These are phyloP conservation scores for Penicillium brevicompactum DNA, from an alignment of 2,329 filamentous ascomycete species.

Conservation along the genomic window DNA sequence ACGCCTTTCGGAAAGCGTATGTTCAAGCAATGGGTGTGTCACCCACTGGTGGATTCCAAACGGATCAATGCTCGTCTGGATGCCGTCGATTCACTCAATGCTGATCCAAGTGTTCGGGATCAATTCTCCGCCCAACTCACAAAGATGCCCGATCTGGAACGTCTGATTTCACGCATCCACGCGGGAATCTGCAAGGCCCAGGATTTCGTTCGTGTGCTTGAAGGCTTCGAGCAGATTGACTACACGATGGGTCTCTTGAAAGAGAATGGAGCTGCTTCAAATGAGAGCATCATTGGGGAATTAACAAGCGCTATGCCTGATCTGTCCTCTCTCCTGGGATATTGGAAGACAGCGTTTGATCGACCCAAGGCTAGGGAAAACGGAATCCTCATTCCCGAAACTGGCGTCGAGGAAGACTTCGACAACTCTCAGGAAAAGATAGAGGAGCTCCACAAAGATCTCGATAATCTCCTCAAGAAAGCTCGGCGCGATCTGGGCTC, in stretches of 20 bases:
- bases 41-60: constrained; percentile 81
- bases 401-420: constrained; percentile 88
- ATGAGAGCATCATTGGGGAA: constrained; percentile 72
- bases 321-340: constrained; percentile 70
- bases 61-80: constrained; percentile 94
- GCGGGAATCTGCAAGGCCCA: constrained; percentile 86
- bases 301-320: constrained; percentile 86
- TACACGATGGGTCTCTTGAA: constrained; percentile 83
- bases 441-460: constrained; percentile 70
- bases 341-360: constrained; percentile 93
- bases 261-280: constrained; percentile 67
- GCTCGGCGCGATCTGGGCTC: constrained; percentile 75
- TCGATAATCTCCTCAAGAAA: constrained; percentile 70
- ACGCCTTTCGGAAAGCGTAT: constrained; percentile 96
- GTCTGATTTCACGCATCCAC: constrained; percentile 91
- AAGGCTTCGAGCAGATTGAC: constrained; percentile 97
- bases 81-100: constrained; percentile 89
- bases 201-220: constrained; percentile 89
- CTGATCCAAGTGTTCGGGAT: constrained; percentile 76
- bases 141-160: constrained; percentile 91
- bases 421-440: constrained; percentile 79
- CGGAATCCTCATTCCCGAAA: constrained; percentile 80
- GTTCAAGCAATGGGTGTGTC: constrained; percentile 96
- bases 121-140: constrained; percentile 85
- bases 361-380: constrained; percentile 74